phyloP scores from a whole-genome alignment of 129 eudicot genomes.

The Helichrysum umbraculigerum region DNA sequence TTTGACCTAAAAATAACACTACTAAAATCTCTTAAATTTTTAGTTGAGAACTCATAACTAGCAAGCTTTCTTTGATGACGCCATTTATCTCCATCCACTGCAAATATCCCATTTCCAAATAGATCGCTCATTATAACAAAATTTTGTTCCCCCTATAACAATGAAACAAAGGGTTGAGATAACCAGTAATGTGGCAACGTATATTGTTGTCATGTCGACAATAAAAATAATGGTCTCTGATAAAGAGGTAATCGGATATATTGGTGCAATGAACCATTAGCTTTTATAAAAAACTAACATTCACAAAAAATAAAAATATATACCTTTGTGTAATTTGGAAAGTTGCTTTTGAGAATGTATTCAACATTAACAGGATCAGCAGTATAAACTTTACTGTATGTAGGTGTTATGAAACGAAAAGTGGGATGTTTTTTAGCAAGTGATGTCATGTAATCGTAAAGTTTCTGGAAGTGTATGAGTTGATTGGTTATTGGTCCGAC shows the following conservation, averaged over 20 bases:
- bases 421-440: conserved; percentile 51
- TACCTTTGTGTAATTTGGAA: conserved; percentile 38
- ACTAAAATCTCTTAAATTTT: conserved; percentile 58
- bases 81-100: conserved; percentile 69
- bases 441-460: conserved; percentile 44
- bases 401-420: conserved; percentile 54
- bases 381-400: conserved; percentile 57
- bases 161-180: too few species aligned
- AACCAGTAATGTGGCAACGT: too few species aligned
- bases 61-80: conserved; percentile 74
- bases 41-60: conserved; percentile 61
- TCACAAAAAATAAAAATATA: background rate
- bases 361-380: conserved; percentile 56
- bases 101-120: conserved; percentile 69
- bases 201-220: too few species aligned
- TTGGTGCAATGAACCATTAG: too few species aligned
- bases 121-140: conserved; percentile 46
- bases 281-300: background rate
- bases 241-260: too few species aligned
- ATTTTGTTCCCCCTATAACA: conserved; percentile 39
- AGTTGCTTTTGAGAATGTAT: conserved; percentile 65
- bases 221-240: too few species aligned
- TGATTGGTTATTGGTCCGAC: conserved; percentile 48
- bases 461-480: conserved; percentile 44
- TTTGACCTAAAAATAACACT: conserved; percentile 41